Base-by-base conservation (phyloP, 177 flowering plant species). In the Telopea speciosissima region DNA sequence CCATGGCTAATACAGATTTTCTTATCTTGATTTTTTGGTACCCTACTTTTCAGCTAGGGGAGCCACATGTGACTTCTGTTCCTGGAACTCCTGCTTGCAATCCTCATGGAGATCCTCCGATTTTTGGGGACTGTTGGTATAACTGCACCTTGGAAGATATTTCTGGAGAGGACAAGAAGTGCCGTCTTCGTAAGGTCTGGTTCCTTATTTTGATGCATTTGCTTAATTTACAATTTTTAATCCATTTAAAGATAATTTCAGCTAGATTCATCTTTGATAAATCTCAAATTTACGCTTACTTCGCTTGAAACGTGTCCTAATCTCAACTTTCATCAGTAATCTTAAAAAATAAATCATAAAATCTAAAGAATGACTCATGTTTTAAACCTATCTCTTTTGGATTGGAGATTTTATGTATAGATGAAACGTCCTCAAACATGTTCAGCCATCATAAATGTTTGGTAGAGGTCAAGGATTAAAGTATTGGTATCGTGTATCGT, bases 71-170 rank as follows among this genome's bases (percentile, higher is more conserved):
- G 26, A 81, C 75, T 68, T 79, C 87, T 63, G 21, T 77, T 70
- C 73, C 79, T 63, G 90, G 92, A 33, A 73, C 69, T 23, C 93
- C 92, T 59, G 83, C 91, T 68, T 96, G 99, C 77, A 88, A 90
- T 81, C 91, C 99, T 78, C 94, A 84, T 81, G 88, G 81, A n/a
- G 89, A 91, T 75, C 99, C 97, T 75, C 94, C 97, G 21, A 71
- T 92, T 72, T 85, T 78, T 74, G 96, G 94, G 63, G 97, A 95
- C 72, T 95, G 99, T 78, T 95, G 99, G 99, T 95, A 95, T 79
- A 95, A 92, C 74, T 95, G 99, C 79, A 92, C 97, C 19, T 60
- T 81, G 63, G 97, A 92, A 82, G 99, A 95, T 80, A 86, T 95
- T 66, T 84, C 97, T 65, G 96, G 87, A 74, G 87, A 89, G 75